These are phyloP conservation scores for Marchantia polymorpha DNA, from an alignment of 225 moss, liverwort and hornwort genomes.

Conservation along the genomic window DNA sequence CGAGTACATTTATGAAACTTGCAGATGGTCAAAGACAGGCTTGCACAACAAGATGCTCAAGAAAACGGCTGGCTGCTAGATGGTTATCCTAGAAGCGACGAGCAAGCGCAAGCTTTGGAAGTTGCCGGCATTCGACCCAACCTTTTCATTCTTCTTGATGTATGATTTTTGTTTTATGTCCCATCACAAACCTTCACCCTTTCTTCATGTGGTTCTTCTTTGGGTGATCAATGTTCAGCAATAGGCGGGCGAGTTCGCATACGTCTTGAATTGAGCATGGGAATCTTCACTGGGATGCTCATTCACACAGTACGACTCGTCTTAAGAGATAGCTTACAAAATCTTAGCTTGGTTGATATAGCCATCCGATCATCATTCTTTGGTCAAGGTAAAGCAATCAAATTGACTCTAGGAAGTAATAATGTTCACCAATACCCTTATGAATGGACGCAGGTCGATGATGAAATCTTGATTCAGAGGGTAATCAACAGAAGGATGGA, in stretches of 20 bases:
- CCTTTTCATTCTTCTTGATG: conserved; percentile 84
- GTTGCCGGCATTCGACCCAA: conserved; percentile 65
- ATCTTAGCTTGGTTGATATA: no score
- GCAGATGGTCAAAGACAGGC: conserved; percentile 79
- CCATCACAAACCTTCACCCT: background rate
- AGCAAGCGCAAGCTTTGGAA: conserved; percentile 81
- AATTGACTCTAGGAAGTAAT: background rate
- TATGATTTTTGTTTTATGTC: conserved; percentile 14
- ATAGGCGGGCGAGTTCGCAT: no score
- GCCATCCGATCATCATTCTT: no score
- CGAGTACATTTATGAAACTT: background rate
- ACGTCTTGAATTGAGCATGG: no score
- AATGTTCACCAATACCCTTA: background rate
- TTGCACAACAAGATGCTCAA: conserved; percentile 42
- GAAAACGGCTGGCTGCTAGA: conserved; percentile 82
- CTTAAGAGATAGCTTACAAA: no score
- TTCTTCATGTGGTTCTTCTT: no score
- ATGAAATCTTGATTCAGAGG: conserved; percentile 78
- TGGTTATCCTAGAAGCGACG: conserved; percentile 85
- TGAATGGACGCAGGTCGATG: conserved; percentile 50
- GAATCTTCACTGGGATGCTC: no score
- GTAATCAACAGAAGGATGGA: conserved; percentile 75
- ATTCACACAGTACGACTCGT: no score
- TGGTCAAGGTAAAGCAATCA: no score
- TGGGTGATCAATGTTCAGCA: no score